phyloP scores from a whole-genome alignment of 306 rosid genomes.

The Pueraria montana region DNA sequence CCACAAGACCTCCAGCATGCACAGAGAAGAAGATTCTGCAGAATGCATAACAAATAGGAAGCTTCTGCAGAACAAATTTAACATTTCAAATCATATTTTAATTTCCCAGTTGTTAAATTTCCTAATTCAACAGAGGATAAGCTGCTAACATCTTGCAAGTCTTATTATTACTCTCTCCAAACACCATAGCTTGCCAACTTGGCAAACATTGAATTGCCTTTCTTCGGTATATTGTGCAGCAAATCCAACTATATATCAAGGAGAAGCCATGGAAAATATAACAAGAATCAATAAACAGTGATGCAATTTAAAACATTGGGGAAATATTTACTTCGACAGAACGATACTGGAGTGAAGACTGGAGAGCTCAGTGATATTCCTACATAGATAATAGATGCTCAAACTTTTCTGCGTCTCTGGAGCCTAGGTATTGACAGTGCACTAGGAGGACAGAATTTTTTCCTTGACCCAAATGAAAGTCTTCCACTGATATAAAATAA shows the following conservation, averaged over 20 bases:
- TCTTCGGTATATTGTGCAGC: constrained; percentile 22
- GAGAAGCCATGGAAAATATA: constrained; percentile 12
- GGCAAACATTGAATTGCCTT: not conserved
- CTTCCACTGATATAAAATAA: constrained; percentile 29
- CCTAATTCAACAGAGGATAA: not conserved
- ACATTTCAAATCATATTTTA: constrained; percentile 23
- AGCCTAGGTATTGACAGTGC: not conserved
- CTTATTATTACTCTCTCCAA: not conserved
- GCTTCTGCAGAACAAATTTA: constrained; percentile 11
- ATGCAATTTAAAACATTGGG: not conserved
- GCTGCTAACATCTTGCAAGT: not conserved
- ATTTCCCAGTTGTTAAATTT: not conserved
- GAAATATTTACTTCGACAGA: constrained; percentile 23
- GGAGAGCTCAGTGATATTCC: constrained; percentile 9
- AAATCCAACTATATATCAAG: constrained; percentile 2
- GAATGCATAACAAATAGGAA: not conserved
- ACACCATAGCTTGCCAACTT: constrained; percentile 13
- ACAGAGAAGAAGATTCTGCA: constrained; percentile 14
- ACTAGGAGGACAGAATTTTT: not conserved
- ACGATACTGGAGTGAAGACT: not conserved
- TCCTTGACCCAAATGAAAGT: constrained; percentile 27
- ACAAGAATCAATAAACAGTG: constrained; percentile 12
- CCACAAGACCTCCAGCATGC: not conserved
- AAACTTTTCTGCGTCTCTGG: not conserved
- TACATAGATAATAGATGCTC: constrained; percentile 19